These are phyloP conservation scores for Syncephalastrum racemosum DNA, from an alignment of 371 early-diverging fungal species.

Conservation along the genomic window DNA sequence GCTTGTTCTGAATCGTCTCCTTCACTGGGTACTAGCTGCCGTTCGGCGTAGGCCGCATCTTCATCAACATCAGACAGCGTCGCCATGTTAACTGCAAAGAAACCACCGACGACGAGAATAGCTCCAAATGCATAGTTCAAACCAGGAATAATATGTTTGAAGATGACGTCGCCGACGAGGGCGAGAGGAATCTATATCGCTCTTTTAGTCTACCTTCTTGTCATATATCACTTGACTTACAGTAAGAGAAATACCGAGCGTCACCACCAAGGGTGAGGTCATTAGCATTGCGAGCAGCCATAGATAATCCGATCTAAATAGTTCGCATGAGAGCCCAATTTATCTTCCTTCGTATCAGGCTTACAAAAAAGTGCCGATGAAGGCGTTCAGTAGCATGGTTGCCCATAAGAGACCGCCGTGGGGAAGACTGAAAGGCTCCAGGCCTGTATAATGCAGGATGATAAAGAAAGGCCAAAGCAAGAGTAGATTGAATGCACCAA, in stretches of 20 bases:
- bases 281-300: conserved; percentile 81
- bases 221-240: conserved; percentile 18
- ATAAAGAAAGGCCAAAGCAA: conserved; percentile 72
- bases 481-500: conserved; percentile 74
- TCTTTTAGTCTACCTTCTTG: neutral
- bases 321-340: neutral
- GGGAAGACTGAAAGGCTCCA: conserved; percentile 74
- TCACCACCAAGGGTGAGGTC: conserved; percentile 81
- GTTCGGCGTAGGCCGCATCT: conserved; percentile 10
- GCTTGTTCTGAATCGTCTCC: conserved; percentile 3
- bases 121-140: conserved; percentile 69
- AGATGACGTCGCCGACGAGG: conserved; percentile 69
- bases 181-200: conserved; percentile 65
- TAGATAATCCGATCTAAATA: conserved; percentile 64
- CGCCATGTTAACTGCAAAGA: conserved; percentile 62
- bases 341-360: neutral
- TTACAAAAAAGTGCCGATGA: conserved; percentile 75
- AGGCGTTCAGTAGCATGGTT: conserved; percentile 70
- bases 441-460: conserved; percentile 60
- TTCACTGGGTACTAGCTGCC: conserved; percentile 10
- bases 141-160: conserved; percentile 59
- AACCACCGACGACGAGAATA: conserved; percentile 64
- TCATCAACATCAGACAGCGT: conserved; percentile 41
- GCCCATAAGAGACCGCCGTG: conserved; percentile 50
- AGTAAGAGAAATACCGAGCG: conserved; percentile 75